Percentiles rank a stretch among this genome's conserved stretches.
These are phyloP conservation scores for Dryas drummondii DNA, from an alignment of 306 rosid genomes.

Conservation along the genomic window DNA sequence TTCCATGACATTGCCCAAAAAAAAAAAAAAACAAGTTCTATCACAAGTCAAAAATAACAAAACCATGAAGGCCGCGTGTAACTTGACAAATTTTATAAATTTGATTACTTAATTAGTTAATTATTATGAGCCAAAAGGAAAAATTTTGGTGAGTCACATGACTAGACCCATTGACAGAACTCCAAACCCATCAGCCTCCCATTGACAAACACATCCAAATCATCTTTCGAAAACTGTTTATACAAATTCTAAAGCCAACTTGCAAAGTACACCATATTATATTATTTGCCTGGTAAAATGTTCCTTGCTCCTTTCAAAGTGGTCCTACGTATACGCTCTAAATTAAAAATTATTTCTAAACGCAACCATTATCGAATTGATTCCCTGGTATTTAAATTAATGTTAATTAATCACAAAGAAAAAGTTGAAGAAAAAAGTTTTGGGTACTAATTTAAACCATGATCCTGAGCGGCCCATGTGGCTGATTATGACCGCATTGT, in stretches of 20 bases:
- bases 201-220: no score
- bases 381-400: constrained; percentile 27
- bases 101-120: constrained; percentile 4
- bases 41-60: no score
- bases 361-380: constrained; percentile 33
- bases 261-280: constrained; percentile 22
- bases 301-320: constrained; percentile 38
- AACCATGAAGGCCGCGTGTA: no score
- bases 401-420: constrained; percentile 24
- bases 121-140: neutral
- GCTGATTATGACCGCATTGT: constrained; percentile 37
- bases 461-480: constrained; percentile 42
- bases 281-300: constrained; percentile 8
- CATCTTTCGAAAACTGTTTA: constrained; percentile 23
- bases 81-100: neutral
- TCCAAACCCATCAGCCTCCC: constrained; percentile 20
- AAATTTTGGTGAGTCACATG: no score
- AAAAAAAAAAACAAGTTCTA: no score
- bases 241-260: constrained; percentile 21
- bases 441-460: constrained; percentile 12
- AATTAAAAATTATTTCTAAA: neutral
- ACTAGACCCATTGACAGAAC: neutral
- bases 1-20: no score
- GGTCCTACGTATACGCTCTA: constrained; percentile 21
- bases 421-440: constrained; percentile 26